Base-by-base conservation (phyloP, 495 filamentous ascomycete species). In the Tetracladium marchalianum region DNA sequence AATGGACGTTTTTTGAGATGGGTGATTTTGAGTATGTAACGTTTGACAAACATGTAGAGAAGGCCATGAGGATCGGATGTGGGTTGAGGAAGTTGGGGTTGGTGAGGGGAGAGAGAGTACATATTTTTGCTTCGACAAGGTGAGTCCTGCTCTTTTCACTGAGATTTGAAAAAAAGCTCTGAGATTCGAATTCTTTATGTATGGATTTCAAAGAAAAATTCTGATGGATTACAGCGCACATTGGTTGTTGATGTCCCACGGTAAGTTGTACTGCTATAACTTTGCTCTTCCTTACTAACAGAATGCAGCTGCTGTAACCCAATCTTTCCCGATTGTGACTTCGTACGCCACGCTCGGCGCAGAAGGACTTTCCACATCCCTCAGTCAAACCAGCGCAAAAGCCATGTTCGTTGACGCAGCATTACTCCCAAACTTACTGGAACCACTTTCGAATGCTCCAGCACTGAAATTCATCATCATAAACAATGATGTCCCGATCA, bases 271-370 rank as follows among this genome's bases (percentile, higher is more conserved):
- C 5, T 16, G 7, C 7, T 31, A 6, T 31, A 16, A 4, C 24
- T 13, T 5, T 27, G 31, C 15, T 1, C 12, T 11, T n/a, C n/a
- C 12, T 41, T 5, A 17, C 24, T 47, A 27, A 47, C 24, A 39
- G 10, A 12, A 43, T 11, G 33, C 19, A 52, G 73, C 59, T 44
- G 81, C 82, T 57, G 73, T 81, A 38, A 93, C 90, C 13, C 92
- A 98, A 67, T 90, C 88, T 11, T 73, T 96, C 57, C 76, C 87
- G 44, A 90, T 96, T 46, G 90, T 96, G 31, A 98, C 92, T 17
- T 89, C 92, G 5, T 98, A 98, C 62, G 90, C 96, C 65, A 95
- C 90, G 3, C 79, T 97, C 31, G 90, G 90, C 34, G 87, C 93
- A 67, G 86, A 90, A 53, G 90, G 90, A 19, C 66, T 98, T 57